These are phyloP conservation scores for Giardia muris DNA, from an alignment of 208 protist genomes.

Conservation along the genomic window DNA sequence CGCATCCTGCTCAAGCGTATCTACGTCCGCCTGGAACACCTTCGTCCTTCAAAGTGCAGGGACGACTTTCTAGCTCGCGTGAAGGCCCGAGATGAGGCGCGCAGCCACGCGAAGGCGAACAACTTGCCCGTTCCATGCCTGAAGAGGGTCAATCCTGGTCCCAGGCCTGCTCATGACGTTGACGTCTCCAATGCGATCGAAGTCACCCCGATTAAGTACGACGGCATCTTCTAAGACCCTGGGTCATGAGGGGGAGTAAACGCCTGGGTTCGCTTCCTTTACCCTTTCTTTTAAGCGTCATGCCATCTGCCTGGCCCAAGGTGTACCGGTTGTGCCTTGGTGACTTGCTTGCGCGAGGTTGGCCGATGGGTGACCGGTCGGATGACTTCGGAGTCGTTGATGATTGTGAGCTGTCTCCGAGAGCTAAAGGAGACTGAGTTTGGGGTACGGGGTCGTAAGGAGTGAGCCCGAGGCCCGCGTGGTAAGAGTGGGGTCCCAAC, in stretches of 20 bases:
- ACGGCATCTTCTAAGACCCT: background rate
- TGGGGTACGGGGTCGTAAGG: background rate
- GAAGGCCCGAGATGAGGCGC: slow-evolving; percentile 5
- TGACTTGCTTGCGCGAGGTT: background rate
- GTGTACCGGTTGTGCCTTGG: background rate
- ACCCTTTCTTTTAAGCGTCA: background rate
- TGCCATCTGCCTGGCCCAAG: background rate
- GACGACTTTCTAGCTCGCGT: slow-evolving; percentile 59
- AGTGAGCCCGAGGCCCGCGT: background rate
- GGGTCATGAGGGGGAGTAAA: background rate
- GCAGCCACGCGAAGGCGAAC: background rate
- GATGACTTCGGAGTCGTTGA: background rate
- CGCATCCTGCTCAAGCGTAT: slow-evolving; percentile 95
- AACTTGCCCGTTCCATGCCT: background rate
- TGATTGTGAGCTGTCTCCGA: background rate
- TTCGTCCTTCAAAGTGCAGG: slow-evolving; percentile 59
- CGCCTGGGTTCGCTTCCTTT: background rate
- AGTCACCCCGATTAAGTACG: background rate
- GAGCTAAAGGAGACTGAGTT: too few species aligned
- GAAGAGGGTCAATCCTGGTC: background rate
- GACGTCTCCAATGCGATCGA: background rate
- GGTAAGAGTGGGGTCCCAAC: background rate
- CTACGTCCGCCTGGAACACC: slow-evolving; percentile 96
- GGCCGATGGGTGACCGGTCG: background rate
- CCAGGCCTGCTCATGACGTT: background rate